These are phyloP conservation scores for Populus nigra DNA, from an alignment of 345 rosid genomes.

Conservation along the genomic window DNA sequence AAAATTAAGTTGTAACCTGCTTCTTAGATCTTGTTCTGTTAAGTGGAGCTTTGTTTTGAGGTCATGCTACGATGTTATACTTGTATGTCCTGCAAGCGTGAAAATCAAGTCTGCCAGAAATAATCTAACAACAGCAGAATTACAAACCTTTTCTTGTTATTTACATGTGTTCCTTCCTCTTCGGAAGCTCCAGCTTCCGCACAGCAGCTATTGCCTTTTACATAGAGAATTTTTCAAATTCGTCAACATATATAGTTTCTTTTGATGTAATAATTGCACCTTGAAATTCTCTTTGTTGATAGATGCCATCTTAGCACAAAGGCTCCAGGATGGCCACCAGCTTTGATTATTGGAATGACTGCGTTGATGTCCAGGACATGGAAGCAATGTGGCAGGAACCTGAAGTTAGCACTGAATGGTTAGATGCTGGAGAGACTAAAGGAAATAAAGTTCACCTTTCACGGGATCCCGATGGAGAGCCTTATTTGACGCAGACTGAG, in stretches of 20 bases:
- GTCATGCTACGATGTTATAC: neutral
- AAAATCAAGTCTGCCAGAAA: neutral
- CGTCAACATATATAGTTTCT: neutral
- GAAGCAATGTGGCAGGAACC: conserved; percentile 82
- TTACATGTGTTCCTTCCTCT: neutral
- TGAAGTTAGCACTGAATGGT: conserved; percentile 75
- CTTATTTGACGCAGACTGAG: conserved; percentile 86
- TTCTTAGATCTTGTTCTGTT: neutral
- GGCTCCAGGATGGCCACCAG: conserved; percentile 52
- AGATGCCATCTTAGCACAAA: conserved; percentile 16
- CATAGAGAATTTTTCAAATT: neutral
- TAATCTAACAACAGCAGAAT: neutral
- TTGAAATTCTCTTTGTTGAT: neutral
- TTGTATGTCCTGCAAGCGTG: neutral
- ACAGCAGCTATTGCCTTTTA: neutral
- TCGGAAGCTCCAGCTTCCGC: neutral
- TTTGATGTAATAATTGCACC: neutral
- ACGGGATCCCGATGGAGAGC: conserved; percentile 90
- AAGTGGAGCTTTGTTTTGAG: neutral
- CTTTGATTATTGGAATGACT: conserved; percentile 89
- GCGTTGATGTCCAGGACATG: conserved; percentile 61
- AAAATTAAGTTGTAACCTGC: neutral
- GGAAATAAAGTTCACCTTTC: conserved; percentile 86
- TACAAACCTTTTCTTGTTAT: neutral
- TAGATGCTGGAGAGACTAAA: conserved; percentile 73